Base-by-base conservation (phyloP, 352 stramenopile genomes). In the Blastocystis sp. region DNA sequence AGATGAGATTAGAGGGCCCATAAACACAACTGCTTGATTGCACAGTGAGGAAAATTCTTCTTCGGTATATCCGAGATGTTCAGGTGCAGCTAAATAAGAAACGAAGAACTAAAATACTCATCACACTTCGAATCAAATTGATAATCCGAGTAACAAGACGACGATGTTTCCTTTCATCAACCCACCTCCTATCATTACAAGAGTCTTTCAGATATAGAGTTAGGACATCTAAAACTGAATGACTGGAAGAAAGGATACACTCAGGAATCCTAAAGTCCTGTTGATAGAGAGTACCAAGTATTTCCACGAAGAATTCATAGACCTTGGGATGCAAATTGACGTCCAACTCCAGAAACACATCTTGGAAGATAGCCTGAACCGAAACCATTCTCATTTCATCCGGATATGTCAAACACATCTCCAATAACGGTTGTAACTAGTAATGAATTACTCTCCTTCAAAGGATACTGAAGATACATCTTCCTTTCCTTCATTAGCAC, bases 101-200 rank as follows among this genome's bases (percentile, higher is more conserved):
- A 17, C 3, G 1, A 64, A 3, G 48, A 42, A 22, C 22, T 53
- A 1, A 27, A 40, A 51, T 69, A 84, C 73, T 60, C 22, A 84
- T 33, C 6, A 56, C 48, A 30, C 59, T 40, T 30, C 54, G 57
- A 56, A 84, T 66, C 42, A 84, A 35, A 35, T 53, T 66, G 59
- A 84, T 84, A 11, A 84, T 40, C 0, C 54, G 51, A 19, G 73
- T 84, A 19, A 84, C 73, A 22, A 84, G 68, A 68, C 30, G 19
- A 27, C 73, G 73, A 66, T 84, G 68, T 35, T 64, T 60, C 30
- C 66, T 84, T 64, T 84, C 73, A 30, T 84, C 73, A 19, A 84
- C 73, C 73, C 73, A 84, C 15, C 15, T 42, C 27, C 73, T 11
- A 3, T 62, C 37, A 27, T 30, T 64, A 24, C 73, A 84, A 33